These are phyloP conservation scores for Plasmodium fragile DNA, from an alignment of 169 alveolate genomes.

Conservation along the genomic window DNA sequence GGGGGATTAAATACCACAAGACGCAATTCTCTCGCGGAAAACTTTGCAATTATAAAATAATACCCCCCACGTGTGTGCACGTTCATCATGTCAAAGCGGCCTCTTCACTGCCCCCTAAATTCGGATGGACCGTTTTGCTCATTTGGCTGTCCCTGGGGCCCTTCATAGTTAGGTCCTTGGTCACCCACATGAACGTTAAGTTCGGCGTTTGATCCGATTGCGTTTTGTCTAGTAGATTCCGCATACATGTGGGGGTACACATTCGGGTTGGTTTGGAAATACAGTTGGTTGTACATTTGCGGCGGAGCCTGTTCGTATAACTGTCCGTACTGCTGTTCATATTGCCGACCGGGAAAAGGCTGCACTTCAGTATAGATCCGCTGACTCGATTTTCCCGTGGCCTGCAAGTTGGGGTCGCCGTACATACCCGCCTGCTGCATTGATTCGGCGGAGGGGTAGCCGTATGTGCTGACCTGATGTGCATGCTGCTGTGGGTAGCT, in stretches of 20 bases:
- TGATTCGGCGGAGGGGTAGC: neutral
- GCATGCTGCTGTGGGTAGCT: neutral
- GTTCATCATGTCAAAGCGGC: neutral
- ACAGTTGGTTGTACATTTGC: constrained; percentile 2
- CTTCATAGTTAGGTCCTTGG: neutral
- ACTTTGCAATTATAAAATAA: neutral
- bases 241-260: neutral
- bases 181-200: neutral
- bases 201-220: neutral
- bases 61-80: neutral
- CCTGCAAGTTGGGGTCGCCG: neutral
- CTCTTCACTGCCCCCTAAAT: neutral
- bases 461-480: neutral
- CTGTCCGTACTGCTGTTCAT: neutral
- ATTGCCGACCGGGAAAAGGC: neutral
- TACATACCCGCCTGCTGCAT: neutral
- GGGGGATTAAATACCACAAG: neutral
- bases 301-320: neutral
- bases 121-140: neutral
- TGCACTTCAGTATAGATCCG: neutral
- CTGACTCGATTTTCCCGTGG: neutral
- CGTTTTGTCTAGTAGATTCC: neutral
- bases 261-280: neutral
- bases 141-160: neutral
- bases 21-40: neutral